phyloP scores from a whole-genome alignment of 2,329 filamentous ascomycete genomes.

The Exophiala mesophila region DNA sequence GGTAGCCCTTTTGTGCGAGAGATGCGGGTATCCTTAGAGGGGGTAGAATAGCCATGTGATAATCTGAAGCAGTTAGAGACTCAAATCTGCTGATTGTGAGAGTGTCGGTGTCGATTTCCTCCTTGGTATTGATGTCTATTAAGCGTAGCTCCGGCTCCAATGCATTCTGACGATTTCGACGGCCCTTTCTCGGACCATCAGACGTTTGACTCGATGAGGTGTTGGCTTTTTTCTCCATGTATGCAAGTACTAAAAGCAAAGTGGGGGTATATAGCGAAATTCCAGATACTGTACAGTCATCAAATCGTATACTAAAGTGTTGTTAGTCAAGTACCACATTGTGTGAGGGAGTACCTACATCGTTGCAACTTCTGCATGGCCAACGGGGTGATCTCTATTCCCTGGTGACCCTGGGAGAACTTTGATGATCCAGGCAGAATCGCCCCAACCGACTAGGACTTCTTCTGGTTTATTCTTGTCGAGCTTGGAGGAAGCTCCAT shows the following conservation, averaged over 20 bases:
- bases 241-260: constrained; percentile 85
- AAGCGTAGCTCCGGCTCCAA: constrained; percentile 83
- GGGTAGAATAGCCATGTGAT: constrained; percentile 80
- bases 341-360: constrained; percentile 58
- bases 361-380: constrained; percentile 83
- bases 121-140: constrained; percentile 77
- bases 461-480: constrained; percentile 57
- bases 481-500: constrained; percentile 36
- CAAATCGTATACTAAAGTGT: constrained; percentile 62
- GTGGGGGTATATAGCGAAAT: constrained; percentile 94
- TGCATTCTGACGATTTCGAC: constrained; percentile 66
- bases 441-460: constrained; percentile 89
- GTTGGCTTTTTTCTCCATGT: constrained; percentile 69
- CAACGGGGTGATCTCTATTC: constrained; percentile 63
- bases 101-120: constrained; percentile 80
- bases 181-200: constrained; percentile 26
- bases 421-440: constrained; percentile 92
- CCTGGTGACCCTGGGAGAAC: constrained; percentile 71
- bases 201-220: constrained; percentile 55
- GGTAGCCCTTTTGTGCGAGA: constrained; percentile 63
- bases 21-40: constrained; percentile 64
- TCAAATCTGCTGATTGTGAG: constrained; percentile 83
- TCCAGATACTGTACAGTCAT: constrained; percentile 96
- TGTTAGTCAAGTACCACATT: constrained; percentile 29
- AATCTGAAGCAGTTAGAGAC: constrained; percentile 79